phyloP scores from a whole-genome alignment of 139 green algal genomes.

The Yamagishiella unicocca region DNA sequence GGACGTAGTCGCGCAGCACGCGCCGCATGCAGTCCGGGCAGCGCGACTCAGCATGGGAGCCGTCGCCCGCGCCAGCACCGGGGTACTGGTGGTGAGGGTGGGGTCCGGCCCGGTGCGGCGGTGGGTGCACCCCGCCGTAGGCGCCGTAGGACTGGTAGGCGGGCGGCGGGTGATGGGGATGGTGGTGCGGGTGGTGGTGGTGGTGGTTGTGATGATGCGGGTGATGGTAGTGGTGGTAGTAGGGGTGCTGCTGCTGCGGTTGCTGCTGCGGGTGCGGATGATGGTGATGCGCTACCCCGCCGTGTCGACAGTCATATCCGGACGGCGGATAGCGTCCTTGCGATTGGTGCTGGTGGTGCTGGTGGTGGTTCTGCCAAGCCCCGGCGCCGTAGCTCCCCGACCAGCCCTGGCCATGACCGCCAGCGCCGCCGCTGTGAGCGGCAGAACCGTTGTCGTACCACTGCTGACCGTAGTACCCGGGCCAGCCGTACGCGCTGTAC shows the following conservation, averaged over 20 bases:
- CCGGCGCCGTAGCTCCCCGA: too few relatives aligned
- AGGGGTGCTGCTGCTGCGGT: neutral
- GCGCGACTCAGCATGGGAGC: neutral
- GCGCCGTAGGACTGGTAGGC: too few relatives aligned
- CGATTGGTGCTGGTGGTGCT: neutral
- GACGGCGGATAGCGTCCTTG: neutral
- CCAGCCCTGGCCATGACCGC: neutral
- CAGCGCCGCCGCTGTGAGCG: neutral
- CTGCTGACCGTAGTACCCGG: neutral
- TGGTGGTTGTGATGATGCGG: neutral
- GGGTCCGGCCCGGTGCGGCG: too few relatives aligned
- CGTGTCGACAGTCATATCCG: too few relatives aligned
- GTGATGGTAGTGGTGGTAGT: neutral
- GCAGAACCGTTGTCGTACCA: neutral
- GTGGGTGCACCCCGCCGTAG: too few relatives aligned
- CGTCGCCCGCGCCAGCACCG: neutral
- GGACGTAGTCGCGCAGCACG: constrained; percentile 22
- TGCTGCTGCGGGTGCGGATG: neutral
- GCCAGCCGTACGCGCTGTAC: neutral
- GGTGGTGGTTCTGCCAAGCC: too few relatives aligned
- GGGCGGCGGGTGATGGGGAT: neutral
- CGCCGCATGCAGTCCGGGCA: constrained; percentile 6
- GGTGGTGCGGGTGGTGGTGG: neutral
- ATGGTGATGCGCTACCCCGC: neutral
- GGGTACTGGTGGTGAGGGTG: too few relatives aligned